A percentile compares a stretch with the other conserved stretches of the same genome.
phyloP scores from a whole-genome alignment of 164 flowering plant genomes.

The Stephania yunnanensis region DNA sequence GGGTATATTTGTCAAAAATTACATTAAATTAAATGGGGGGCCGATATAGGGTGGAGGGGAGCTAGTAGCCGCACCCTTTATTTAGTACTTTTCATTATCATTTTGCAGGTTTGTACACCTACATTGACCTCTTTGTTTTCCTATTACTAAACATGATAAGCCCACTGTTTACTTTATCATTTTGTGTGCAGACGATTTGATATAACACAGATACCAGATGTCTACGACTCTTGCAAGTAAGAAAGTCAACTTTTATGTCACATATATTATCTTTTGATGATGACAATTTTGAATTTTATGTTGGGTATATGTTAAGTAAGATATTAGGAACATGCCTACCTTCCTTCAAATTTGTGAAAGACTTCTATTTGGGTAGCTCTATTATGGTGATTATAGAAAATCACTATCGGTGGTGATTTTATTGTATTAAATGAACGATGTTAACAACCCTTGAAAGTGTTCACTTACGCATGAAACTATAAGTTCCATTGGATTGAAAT shows the following conservation, averaged over 20 bases:
- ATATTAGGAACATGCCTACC: neutral
- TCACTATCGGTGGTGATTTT: too few relatives aligned
- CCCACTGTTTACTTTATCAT: slow-evolving; percentile 6
- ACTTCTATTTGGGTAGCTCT: too few relatives aligned
- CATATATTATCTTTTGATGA: neutral
- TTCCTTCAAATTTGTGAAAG: neutral
- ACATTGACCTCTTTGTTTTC: neutral
- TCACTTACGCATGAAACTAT: too few relatives aligned
- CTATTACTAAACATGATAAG: neutral
- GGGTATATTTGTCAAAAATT: too few relatives aligned
- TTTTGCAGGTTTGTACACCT: neutral
- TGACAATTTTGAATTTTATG: neutral
- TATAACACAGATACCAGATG: slow-evolving; percentile 98
- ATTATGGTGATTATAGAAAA: too few relatives aligned
- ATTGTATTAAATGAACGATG: too few relatives aligned
- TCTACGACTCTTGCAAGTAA: slow-evolving; percentile 99
- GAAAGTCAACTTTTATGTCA: slow-evolving; percentile 17
- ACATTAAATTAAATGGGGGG: too few relatives aligned
- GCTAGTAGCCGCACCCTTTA: too few relatives aligned
- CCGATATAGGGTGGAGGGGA: too few relatives aligned
- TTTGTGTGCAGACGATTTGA: slow-evolving; percentile 77
- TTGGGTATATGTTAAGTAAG: neutral
- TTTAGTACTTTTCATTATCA: too few relatives aligned
- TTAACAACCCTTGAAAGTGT: too few relatives aligned
- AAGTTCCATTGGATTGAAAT: too few relatives aligned